Conservation (phyloP, 495 filamentous ascomycete species). For the Aspergillus nidulans region DNA sequence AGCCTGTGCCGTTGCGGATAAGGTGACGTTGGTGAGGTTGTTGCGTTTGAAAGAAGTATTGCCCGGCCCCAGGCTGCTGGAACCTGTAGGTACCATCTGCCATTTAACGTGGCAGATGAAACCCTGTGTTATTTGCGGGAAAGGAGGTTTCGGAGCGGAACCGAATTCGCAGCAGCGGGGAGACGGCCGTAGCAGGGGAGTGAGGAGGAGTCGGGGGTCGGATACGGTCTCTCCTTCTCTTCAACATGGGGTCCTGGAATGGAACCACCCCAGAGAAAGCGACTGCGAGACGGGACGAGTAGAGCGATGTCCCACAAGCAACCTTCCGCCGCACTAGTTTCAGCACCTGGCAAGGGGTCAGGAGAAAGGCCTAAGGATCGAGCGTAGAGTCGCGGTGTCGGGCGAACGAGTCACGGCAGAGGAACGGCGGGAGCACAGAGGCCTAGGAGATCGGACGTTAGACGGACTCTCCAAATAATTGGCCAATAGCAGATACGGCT, state of each 20-base stretch:
- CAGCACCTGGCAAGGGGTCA: neutral
- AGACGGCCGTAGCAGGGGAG: constrained; percentile 23
- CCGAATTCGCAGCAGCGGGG: constrained; percentile 17
- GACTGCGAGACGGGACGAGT: constrained; percentile 10
- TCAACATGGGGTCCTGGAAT: constrained; percentile 45
- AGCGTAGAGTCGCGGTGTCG: constrained; percentile 27
- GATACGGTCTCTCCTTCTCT: constrained; percentile 49
- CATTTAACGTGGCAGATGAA: constrained; percentile 61
- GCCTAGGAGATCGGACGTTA: constrained; percentile 15
- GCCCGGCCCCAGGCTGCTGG: constrained; percentile 65
- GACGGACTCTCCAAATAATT: constrained; percentile 13
- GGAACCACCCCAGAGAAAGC: constrained; percentile 29
- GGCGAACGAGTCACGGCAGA: constrained; percentile 33
- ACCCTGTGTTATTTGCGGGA: constrained; percentile 33
- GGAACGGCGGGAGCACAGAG: constrained; percentile 15
- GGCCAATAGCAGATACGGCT: constrained; percentile 3
- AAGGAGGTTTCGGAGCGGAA: constrained; percentile 21
- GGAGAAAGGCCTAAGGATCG: constrained; percentile 18
- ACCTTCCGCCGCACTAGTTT: constrained; percentile 5
- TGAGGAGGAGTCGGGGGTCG: constrained; percentile 38
- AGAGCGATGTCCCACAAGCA: constrained; percentile 10
- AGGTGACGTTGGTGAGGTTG: constrained; percentile 48
- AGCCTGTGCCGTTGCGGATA: constrained; percentile 53
- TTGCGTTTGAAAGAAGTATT: constrained; percentile 56
- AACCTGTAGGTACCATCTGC: constrained; percentile 80